Evolutionary conservation across 305 asterid genomes (phyloP).

Genomic region (Petunia hybrid): DNA sequence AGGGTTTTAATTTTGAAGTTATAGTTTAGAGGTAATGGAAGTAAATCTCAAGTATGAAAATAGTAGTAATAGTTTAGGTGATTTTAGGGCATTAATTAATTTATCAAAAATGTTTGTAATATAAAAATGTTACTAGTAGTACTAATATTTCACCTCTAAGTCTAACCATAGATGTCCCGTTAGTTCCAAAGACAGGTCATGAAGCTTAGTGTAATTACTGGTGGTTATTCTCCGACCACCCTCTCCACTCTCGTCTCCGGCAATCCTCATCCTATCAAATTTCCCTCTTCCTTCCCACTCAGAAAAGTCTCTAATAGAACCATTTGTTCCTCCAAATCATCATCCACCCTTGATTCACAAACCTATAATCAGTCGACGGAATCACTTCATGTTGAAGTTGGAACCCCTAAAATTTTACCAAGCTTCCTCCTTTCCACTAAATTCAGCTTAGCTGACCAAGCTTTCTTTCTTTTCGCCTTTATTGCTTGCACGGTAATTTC

Average conservation of each 20-base stretch:
- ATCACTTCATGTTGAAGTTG: conserved; percentile 53
- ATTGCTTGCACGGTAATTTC: conserved; percentile 75
- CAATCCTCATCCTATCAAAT: neutral
- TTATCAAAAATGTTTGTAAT: too few species aligned
- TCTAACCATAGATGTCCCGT: neutral
- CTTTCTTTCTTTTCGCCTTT: conserved; percentile 73
- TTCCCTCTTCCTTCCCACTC: conserved; percentile 11
- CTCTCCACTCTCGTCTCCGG: conserved; percentile 11
- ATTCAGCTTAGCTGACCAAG: conserved; percentile 68
- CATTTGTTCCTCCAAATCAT: conserved; percentile 29
- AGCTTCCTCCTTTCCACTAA: conserved; percentile 47
- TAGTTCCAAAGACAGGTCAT: neutral
- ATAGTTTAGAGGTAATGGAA: too few species aligned
- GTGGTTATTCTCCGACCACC: conserved; percentile 33
- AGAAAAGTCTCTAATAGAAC: neutral
- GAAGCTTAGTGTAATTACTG: conserved; percentile 27
- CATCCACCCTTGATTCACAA: conserved; percentile 18
- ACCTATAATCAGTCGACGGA: conserved; percentile 35
- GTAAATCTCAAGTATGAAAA: too few species aligned
- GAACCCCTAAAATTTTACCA: conserved; percentile 55
- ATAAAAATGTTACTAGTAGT: neutral
- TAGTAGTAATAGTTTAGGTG: too few species aligned
- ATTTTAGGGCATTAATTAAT: too few species aligned
- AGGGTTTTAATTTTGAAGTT: too few species aligned
- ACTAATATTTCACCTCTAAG: neutral